Evolutionary conservation across 2,329 filamentous ascomycete species (phyloP).

Genomic region (Ceratocystiopsis sp.): DNA sequence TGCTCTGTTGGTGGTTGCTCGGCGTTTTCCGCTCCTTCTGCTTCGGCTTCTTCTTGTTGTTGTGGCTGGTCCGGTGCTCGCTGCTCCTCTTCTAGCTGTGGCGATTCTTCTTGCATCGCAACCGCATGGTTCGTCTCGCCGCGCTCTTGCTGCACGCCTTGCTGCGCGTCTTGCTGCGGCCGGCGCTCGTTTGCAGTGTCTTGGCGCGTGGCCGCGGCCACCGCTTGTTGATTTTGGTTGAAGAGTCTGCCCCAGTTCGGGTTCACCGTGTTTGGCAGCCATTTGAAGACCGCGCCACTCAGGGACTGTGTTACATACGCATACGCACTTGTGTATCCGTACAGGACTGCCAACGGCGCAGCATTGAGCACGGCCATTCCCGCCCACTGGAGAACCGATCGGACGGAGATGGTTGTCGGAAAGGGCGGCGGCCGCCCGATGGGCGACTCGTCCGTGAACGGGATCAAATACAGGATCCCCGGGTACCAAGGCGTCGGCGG

Average conservation of each 20-base stretch:
- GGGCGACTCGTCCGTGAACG: constrained; percentile 31
- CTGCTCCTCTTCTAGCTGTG: neutral
- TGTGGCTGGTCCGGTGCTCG: neutral
- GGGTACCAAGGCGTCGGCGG: constrained; percentile 26
- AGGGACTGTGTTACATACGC: too few relatives aligned
- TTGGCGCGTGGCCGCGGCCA: too few relatives aligned
- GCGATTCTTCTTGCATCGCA: too few relatives aligned
- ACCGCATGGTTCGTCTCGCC: too few relatives aligned
- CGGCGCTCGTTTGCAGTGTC: too few relatives aligned
- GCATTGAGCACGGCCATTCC: constrained; percentile 24
- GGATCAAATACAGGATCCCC: constrained; percentile 31
- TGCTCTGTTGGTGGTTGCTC: neutral
- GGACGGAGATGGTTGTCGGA: constrained; percentile 19
- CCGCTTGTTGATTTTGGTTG: too few relatives aligned
- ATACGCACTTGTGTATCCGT: constrained; percentile 18
- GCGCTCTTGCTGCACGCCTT: too few relatives aligned
- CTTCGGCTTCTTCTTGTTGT: neutral
- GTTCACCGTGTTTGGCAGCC: too few relatives aligned
- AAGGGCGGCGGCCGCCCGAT: constrained; percentile 30
- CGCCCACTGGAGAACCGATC: constrained; percentile 26
- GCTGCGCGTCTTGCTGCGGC: too few relatives aligned
- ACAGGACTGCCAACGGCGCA: constrained; percentile 30
- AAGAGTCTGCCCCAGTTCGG: too few relatives aligned
- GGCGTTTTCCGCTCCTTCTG: neutral
- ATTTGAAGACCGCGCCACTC: too few relatives aligned